Evolutionary conservation across 2,329 filamentous ascomycete species (phyloP), one percentile per base, ranked within the genome.

Genomic region (Cadophora luteo-olivacea): DNA sequence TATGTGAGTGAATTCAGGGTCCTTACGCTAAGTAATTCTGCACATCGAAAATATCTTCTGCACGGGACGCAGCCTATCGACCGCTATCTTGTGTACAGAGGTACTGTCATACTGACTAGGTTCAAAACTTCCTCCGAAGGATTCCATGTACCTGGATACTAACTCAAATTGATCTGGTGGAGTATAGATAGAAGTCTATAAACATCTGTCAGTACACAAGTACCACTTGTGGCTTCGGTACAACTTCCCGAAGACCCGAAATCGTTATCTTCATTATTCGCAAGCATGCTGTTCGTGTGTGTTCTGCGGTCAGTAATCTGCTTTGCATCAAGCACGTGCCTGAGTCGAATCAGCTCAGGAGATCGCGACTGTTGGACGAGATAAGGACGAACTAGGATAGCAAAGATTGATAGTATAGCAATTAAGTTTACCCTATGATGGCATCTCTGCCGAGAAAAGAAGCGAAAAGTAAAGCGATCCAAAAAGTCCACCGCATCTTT

Each of bases 71-170:
- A 1, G 14, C 9, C 9, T 32, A 32, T 29, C 24, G 24, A 12
- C 12, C 16, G 12, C 24, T 16, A 54, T 6, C 3, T 24, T 51
- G 48, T 24, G 48, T 6, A 51, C 2, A n/a, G n/a, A n/a, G n/a
- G n/a, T n/a, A n/a, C n/a, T n/a, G n/a, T n/a, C n/a, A n/a, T n/a
- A n/a, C n/a, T n/a, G n/a, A n/a, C n/a, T n/a, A n/a, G n/a, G n/a
- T 22, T 25, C 24, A 29, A 2, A 2, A 51, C 24, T 32, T 54
- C 51, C 4, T 29, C 24, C 51, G 51, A 29, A 29, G 51, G 24
- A 54, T 54, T 6, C 51, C 51, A 32, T 24, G 51, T 32, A 54
- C 51, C 24, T 54, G 51, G 51, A 54, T 54, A n/a, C 51, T 29
- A 54, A 29, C 51, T 24, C 11, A 32, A 54, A 24, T n/a, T n/a